Evolutionary conservation across 2,329 filamentous ascomycete species (phyloP), one percentile per base, ranked within the genome.

Genomic region (Clonostachys solani): DNA sequence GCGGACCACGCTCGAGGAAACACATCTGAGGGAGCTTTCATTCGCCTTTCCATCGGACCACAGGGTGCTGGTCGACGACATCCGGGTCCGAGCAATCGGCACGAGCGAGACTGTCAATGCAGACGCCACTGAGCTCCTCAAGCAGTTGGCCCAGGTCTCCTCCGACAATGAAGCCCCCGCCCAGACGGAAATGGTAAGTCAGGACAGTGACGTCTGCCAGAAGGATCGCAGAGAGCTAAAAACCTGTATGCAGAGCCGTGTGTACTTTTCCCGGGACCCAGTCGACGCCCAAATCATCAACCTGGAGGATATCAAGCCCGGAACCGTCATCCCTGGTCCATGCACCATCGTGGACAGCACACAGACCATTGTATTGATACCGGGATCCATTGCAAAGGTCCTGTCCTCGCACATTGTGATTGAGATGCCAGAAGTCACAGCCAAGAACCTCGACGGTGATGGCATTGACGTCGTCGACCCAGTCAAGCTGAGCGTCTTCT

Each of bases 401-500:
- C 55, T 68, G 0, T 55, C 57, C 0, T 60, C 61, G 44, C 61
- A 68, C 45, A 59, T 70, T 7, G 54, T 70, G 7, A 56, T 70
- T 3, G 67, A 70, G 16, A 46, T 61, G 5, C 48, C 52, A 16
- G 55, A 59, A 41, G 46, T 46, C 6, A 50, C 57, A 15, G 46
- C 50, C 15, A 52, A 52, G 12, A 52, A 44, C 1, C 49, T 59
- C 0, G 45, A 46, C 0, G 19, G 19, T 23, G 19, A 23, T 23
- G 19, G 6, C 5, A 55, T 53, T 0, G 51, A 64, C 35, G 74
- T 80, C 29, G 81, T 89, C 0, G 84, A 90, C 57, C 87, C 86
- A 0, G 86, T 90, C 46, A 77, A 87, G 58, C 73, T 91, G 0
- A 84, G 79, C 52, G 85, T 91, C 44, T 91, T 91, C 56, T 84